Evolutionary conservation across 805 yeast genomes (phyloP).

Genomic region (Sugiyamaella americana): DNA sequence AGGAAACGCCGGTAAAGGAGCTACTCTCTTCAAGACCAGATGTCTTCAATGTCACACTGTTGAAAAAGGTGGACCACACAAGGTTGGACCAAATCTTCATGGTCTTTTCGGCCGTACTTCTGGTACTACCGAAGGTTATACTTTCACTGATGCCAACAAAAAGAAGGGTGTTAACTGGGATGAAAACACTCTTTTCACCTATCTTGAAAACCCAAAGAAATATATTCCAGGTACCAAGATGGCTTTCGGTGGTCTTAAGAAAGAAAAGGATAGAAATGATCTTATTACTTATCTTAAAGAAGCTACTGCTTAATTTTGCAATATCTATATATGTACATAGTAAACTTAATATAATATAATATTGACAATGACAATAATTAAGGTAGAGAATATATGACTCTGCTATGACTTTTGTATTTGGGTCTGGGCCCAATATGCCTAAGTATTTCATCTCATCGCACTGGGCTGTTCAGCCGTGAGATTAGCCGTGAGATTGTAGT

Average conservation of each 20-base stretch:
- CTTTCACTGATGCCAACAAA: conserved; percentile 98
- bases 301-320: conserved; percentile 32
- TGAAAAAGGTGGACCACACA: conserved; percentile 93
- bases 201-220: conserved; percentile 99
- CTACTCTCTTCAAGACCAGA: conserved; percentile 96
- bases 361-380: too few relatives aligned
- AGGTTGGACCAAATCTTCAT: conserved; percentile 98
- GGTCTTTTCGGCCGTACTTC: conserved; percentile 91
- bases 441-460: too few relatives aligned
- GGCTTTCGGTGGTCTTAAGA: conserved; percentile 99
- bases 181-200: conserved; percentile 84
- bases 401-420: too few relatives aligned
- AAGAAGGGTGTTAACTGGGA: conserved; percentile 87
- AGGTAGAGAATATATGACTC: too few relatives aligned
- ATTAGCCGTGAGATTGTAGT: too few relatives aligned
- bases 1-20: conserved; percentile 90
- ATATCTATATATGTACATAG: too few relatives aligned
- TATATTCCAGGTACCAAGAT: conserved; percentile 99
- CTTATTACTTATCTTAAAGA: conserved; percentile 73
- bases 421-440: too few relatives aligned
- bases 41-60: conserved; percentile 98
- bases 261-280: conserved; percentile 98
- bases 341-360: too few relatives aligned
- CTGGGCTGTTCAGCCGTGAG: too few relatives aligned
- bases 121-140: conserved; percentile 87